Evolutionary conservation across 2,329 filamentous ascomycete species (phyloP).

Genomic region (Aspergillus novofumigatus): DNA sequence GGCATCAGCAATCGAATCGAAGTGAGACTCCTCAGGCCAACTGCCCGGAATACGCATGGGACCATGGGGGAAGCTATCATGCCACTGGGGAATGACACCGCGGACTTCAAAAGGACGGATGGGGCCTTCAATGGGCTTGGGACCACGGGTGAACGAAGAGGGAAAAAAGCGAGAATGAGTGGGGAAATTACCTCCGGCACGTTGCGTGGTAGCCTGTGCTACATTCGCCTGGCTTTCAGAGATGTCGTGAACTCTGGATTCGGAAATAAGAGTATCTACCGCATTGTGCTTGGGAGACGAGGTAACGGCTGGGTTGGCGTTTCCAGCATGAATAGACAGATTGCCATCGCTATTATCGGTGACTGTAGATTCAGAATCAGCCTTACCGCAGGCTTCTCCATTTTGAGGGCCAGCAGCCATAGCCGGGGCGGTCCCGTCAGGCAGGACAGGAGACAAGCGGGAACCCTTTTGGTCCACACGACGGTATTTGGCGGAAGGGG

Average conservation of each 20-base stretch:
- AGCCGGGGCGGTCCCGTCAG: not conserved
- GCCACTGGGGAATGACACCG: not conserved
- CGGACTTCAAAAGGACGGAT: not conserved
- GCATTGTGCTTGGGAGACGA: not conserved
- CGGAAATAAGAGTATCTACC: not conserved
- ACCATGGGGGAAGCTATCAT: not conserved
- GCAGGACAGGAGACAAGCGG: not conserved
- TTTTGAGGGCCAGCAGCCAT: not conserved
- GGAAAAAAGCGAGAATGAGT: not conserved
- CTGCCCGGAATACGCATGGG: constrained; percentile 1
- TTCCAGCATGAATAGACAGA: not conserved
- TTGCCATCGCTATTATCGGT: not conserved
- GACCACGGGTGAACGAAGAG: not conserved
- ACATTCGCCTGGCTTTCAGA: not conserved
- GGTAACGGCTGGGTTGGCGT: not conserved
- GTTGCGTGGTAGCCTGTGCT: not conserved
- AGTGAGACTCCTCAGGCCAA: not conserved
- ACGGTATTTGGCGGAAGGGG: constrained; percentile 10
- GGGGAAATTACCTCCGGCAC: not conserved
- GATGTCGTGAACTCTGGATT: not conserved
- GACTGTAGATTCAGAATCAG: not conserved
- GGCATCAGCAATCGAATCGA: not conserved
- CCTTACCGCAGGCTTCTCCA: not conserved
- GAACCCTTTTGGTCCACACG: constrained; percentile 4
- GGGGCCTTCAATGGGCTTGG: not conserved